These are phyloP conservation scores for Ocimum tenuiflorum DNA, from an alignment of 257 asterid species.

Conservation along the genomic window DNA sequence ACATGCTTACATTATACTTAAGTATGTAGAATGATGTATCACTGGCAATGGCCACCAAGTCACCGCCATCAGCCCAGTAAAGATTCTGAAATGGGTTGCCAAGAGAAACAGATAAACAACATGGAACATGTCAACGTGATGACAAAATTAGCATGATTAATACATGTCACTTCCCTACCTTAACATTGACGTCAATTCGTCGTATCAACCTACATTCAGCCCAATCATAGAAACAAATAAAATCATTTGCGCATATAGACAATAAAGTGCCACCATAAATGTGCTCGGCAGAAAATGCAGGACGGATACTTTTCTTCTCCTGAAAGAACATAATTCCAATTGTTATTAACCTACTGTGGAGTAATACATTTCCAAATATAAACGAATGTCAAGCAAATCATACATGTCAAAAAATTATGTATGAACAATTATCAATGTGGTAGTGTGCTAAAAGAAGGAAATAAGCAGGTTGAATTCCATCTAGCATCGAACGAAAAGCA, in stretches of 20 bases:
- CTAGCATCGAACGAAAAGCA: not conserved
- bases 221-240: conserved; percentile 93
- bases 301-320: conserved; percentile 97
- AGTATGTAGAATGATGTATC: conserved; percentile 78
- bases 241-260: conserved; percentile 87
- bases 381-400: not conserved
- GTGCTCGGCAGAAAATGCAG: conserved; percentile 89
- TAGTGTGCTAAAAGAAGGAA: not conserved
- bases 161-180: conserved; percentile 40
- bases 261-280: conserved; percentile 76
- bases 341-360: conserved; percentile 7
- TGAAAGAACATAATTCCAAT: conserved; percentile 31
- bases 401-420: not conserved
- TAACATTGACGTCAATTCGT: conserved; percentile 84
- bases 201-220: conserved; percentile 84
- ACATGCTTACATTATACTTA: conserved; percentile 54
- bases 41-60: conserved; percentile 76
- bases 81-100: conserved; percentile 57
- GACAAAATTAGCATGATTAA: conserved; percentile 15
- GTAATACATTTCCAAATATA: not conserved
- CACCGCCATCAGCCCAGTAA: conserved; percentile 94
- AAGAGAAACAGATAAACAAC: conserved; percentile 4
- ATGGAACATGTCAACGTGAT: conserved; percentile 1
- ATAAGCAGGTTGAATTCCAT: not conserved
- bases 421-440: not conserved